A percentile compares a stretch with the other conserved stretches of the same genome.
phyloP scores from a whole-genome alignment of 2,329 filamentous ascomycete genomes.

The Emergomyces orientalis region DNA sequence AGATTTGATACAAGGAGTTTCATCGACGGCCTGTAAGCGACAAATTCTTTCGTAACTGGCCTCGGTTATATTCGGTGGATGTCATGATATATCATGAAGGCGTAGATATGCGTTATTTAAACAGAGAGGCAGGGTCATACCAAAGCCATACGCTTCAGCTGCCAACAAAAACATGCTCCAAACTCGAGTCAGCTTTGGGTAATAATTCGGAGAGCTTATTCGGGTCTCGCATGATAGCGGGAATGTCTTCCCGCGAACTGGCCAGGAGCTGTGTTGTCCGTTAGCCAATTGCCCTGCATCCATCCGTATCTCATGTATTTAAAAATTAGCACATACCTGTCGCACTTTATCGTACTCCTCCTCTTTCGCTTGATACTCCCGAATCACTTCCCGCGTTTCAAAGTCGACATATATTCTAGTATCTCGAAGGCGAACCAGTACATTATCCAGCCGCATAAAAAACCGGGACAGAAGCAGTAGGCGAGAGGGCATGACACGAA shows the following conservation, averaged over 20 bases:
- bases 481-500: slow-evolving; percentile 82
- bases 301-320: slow-evolving; percentile 1
- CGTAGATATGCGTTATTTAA: background rate
- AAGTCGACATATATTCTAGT: slow-evolving; percentile 92
- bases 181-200: slow-evolving; percentile 57
- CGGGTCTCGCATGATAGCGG: slow-evolving; percentile 67
- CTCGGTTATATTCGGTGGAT: background rate
- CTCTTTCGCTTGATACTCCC: slow-evolving; percentile 87
- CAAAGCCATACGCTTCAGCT: background rate
- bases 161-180: slow-evolving; percentile 41
- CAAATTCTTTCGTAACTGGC: background rate
- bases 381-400: slow-evolving; percentile 62
- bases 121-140: background rate
- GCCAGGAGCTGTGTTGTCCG: slow-evolving; percentile 38
- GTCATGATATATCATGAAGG: background rate
- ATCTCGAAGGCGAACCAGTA: slow-evolving; percentile 77
- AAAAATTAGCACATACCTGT: slow-evolving; percentile 44
- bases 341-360: slow-evolving; percentile 68
- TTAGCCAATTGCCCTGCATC: slow-evolving; percentile 10
- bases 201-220: slow-evolving; percentile 64
- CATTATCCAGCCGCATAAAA: slow-evolving; percentile 88
- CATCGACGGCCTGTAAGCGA: background rate
- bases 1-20: background rate
- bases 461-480: slow-evolving; percentile 77
- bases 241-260: slow-evolving; percentile 59